Percentiles rank a stretch among this genome's conserved stretches.
These are phyloP conservation scores for Fragaria nilgerrensis DNA, from an alignment of 306 rosid species.

Conservation along the genomic window DNA sequence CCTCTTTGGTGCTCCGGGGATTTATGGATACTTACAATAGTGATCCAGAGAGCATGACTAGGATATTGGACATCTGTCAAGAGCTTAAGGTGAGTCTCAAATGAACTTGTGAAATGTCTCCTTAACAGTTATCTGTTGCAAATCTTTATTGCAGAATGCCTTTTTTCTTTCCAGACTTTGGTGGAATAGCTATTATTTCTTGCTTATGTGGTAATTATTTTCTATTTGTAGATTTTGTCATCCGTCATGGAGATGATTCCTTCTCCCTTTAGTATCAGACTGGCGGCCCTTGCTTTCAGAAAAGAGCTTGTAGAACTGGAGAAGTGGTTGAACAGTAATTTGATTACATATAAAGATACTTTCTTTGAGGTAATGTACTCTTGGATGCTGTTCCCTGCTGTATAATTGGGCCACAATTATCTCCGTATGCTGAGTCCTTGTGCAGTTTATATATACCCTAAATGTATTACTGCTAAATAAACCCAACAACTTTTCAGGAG, in stretches of 20 bases:
- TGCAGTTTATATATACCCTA: not conserved
- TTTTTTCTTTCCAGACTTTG: slow-evolving; percentile 2
- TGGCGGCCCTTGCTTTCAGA: slow-evolving; percentile 85
- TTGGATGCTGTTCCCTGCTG: not conserved
- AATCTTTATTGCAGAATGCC: not conserved
- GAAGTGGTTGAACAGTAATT: slow-evolving; percentile 76
- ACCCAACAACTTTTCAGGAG: slow-evolving; percentile 53
- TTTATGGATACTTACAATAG: slow-evolving; percentile 59
- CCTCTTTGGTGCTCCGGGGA: slow-evolving; percentile 73
- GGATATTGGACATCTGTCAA: slow-evolving; percentile 77
- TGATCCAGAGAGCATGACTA: slow-evolving; percentile 55
- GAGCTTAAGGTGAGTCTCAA: slow-evolving; percentile 68
- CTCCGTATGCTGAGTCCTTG: not conserved
- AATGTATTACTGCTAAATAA: slow-evolving; percentile 17
- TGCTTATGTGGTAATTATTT: slow-evolving; percentile 10
- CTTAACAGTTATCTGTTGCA: slow-evolving; percentile 7
- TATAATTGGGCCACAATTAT: not conserved
- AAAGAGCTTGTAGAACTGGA: slow-evolving; percentile 83
- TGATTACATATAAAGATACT: slow-evolving; percentile 58
- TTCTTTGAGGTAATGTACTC: slow-evolving; percentile 73
- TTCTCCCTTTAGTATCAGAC: slow-evolving; percentile 64
- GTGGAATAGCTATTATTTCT: not conserved
- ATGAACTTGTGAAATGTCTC: slow-evolving; percentile 21
- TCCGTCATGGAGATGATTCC: slow-evolving; percentile 69
- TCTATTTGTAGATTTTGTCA: slow-evolving; percentile 61